These are phyloP conservation scores for Suillus americanus DNA, from an alignment of 768 basidiomycete genomes.

Conservation along the genomic window DNA sequence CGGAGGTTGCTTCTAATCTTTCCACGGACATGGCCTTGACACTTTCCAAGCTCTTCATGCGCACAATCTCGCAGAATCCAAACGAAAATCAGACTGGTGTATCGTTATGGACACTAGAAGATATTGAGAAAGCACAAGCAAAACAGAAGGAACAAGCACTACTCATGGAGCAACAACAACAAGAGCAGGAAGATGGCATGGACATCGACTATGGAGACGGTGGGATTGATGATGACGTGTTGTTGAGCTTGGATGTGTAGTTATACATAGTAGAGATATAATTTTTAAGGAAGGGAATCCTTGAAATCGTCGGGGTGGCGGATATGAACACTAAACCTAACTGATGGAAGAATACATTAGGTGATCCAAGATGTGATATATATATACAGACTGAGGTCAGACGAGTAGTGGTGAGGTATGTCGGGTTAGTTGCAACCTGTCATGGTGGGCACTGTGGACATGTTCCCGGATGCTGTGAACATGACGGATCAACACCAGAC, in stretches of 20 bases:
- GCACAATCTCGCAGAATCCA: conserved; percentile 97
- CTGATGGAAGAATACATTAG: background rate
- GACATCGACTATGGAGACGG: conserved; percentile 67
- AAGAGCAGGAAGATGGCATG: conserved; percentile 24
- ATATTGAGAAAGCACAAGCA: conserved; percentile 82
- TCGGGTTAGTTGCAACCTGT: conserved; percentile 3
- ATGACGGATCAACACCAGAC: conserved; percentile 13
- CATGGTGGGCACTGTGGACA: conserved; percentile 36
- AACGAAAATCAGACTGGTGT: conserved; percentile 95
- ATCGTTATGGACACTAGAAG: conserved; percentile 92
- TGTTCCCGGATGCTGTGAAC: conserved; percentile 34
- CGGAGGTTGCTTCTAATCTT: conserved; percentile 95
- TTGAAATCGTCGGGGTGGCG: background rate
- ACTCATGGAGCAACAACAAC: conserved; percentile 45
- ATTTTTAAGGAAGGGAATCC: background rate
- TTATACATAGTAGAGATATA: background rate
- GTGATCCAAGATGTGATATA: conserved; percentile 2
- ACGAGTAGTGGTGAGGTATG: background rate
- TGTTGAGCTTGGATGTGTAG: conserved; percentile 55
- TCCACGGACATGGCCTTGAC: conserved; percentile 98
- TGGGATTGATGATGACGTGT: conserved; percentile 61
- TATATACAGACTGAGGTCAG: conserved; percentile 13
- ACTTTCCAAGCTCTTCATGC: conserved; percentile 93
- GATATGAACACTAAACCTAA: background rate
- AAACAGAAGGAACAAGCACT: conserved; percentile 71